These are phyloP conservation scores for Torulaspora delbrueckii DNA, from an alignment of 805 yeast genomes.

Conservation along the genomic window DNA sequence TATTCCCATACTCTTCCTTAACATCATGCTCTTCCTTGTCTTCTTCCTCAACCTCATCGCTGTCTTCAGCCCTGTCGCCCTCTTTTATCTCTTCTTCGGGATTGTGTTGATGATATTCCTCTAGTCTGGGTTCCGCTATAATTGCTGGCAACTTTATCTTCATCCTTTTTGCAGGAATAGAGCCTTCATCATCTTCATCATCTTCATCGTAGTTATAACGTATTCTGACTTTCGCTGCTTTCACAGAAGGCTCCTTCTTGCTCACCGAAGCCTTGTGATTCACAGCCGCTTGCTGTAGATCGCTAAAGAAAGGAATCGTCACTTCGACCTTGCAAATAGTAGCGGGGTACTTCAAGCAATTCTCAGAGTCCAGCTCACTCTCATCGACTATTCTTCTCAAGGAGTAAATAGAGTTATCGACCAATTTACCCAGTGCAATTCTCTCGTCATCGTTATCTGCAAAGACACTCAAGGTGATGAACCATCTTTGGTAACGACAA, in stretches of 20 bases:
- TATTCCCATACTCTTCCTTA: too few relatives aligned
- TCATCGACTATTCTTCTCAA: slow-evolving; percentile 45
- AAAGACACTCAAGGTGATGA: slow-evolving; percentile 48
- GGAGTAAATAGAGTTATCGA: slow-evolving; percentile 52
- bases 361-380: slow-evolving; percentile 19
- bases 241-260: slow-evolving; percentile 15
- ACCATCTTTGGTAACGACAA: slow-evolving; percentile 32
- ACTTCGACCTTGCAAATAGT: slow-evolving; percentile 40
- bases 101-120: not conserved
- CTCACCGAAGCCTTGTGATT: slow-evolving; percentile 6
- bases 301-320: slow-evolving; percentile 46
- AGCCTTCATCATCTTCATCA: slow-evolving; percentile 30
- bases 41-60: not conserved
- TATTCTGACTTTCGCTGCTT: slow-evolving; percentile 34
- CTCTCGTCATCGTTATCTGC: slow-evolving; percentile 37
- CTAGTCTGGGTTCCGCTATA: not conserved
- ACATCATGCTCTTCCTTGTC: not conserved
- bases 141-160: slow-evolving; percentile 12
- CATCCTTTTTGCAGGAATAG: slow-evolving; percentile 16
- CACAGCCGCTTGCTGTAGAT: slow-evolving; percentile 22
- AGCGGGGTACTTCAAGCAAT: slow-evolving; percentile 49
- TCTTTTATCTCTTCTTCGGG: not conserved
- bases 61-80: not conserved
- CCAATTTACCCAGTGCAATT: slow-evolving; percentile 50
- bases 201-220: slow-evolving; percentile 40